Conservation (phyloP, 768 basidiomycete genomes). For the Boletus rex-veris region DNA sequence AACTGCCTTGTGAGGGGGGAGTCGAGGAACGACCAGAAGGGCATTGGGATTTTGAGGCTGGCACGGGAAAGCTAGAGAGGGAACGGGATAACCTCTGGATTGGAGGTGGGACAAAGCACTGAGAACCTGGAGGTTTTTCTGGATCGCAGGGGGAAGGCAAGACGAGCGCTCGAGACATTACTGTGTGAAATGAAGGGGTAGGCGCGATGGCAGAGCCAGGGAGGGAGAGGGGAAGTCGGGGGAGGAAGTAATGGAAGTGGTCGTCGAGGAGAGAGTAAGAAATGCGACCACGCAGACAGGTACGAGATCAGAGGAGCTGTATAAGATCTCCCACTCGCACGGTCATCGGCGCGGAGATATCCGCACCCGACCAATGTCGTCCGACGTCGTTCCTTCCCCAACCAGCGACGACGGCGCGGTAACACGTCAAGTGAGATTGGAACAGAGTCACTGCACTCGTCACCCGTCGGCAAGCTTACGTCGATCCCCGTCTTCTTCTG, state of each 20-base stretch:
- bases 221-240: neutral
- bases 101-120: conserved; percentile 28
- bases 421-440: too few relatives aligned
- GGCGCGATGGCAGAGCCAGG: neutral
- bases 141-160: conserved; percentile 18
- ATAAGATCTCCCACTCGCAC: conserved; percentile 1
- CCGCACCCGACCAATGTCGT: neutral
- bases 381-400: neutral
- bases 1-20: neutral
- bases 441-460: too few relatives aligned
- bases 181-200: neutral
- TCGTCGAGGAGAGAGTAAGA: neutral
- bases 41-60: conserved; percentile 2
- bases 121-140: conserved; percentile 13
- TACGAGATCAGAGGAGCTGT: conserved; percentile 4
- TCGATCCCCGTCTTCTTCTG: too few relatives aligned
- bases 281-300: conserved; percentile 2
- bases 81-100: conserved; percentile 28
- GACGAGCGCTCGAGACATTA: conserved; percentile 18
- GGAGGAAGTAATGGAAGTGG: neutral
- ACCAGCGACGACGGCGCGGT: too few relatives aligned
- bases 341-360: conserved; percentile 3
- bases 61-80: neutral
- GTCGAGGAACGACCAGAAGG: neutral
- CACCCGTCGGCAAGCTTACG: too few relatives aligned